These are phyloP conservation scores for Oropetium thomaeum DNA, from an alignment of 176 grass and related monocot species.

Conservation along the genomic window DNA sequence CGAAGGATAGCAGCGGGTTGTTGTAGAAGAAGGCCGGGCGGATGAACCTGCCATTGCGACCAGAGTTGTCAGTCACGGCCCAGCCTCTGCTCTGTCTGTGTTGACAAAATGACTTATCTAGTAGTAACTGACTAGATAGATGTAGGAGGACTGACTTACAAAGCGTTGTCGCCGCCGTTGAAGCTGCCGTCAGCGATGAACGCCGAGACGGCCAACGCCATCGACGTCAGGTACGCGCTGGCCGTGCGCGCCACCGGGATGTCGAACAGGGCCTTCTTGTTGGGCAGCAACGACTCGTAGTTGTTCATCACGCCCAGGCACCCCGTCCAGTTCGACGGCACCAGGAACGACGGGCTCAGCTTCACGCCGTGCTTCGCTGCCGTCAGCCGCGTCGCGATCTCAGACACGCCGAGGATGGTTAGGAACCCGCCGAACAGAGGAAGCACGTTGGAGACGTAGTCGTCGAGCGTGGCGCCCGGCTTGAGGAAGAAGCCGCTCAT, in stretches of 20 bases:
- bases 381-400: slow-evolving; percentile 87
- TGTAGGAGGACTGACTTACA: slow-evolving; percentile 60
- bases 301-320: slow-evolving; percentile 96
- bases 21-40: slow-evolving; percentile 96
- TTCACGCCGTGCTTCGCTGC: slow-evolving; percentile 78
- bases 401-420: slow-evolving; percentile 84
- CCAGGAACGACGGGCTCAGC: slow-evolving; percentile 88
- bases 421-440: slow-evolving; percentile 85
- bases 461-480: slow-evolving; percentile 76
- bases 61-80: not conserved
- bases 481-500: slow-evolving; percentile 97
- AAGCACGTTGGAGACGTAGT: slow-evolving; percentile 80
- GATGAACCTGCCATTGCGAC: slow-evolving; percentile 53
- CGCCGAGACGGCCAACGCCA: slow-evolving; percentile 65
- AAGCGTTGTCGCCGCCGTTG: slow-evolving; percentile 88
- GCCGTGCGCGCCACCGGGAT: slow-evolving; percentile 81
- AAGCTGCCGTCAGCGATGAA: slow-evolving; percentile 94
- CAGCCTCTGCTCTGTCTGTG: not conserved
- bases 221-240: slow-evolving; percentile 81
- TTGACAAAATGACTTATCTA: too few species aligned
- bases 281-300: slow-evolving; percentile 90
- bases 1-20: slow-evolving; percentile 92
- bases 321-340: slow-evolving; percentile 97
- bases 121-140: not conserved
- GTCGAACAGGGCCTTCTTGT: slow-evolving; percentile 90